Base-by-base conservation (phyloP, 148 eudicot species). In the Rhododendron henanense region DNA sequence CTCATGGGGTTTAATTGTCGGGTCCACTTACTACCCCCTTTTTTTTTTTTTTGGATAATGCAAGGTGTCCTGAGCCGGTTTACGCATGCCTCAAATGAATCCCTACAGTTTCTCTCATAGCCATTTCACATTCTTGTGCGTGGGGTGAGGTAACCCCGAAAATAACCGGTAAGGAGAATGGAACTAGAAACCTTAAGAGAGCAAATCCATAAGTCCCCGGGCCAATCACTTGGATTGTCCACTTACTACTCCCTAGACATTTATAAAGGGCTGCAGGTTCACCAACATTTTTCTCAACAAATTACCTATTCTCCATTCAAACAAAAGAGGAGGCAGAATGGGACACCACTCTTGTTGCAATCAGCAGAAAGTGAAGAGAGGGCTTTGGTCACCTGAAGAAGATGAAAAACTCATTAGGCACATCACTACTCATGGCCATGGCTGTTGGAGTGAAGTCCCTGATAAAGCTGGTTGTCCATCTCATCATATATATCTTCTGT, bases 361-460 rank as follows among this genome's bases (percentile, higher is more conserved):
- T 78, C 98, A 96, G 79, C 98, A 96, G 91, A 96, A 96, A 91
- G 98, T 96, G 18, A 96, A 96, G 94, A 93, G 98, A 90, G 98
- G 98, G 53, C 87, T 95, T 16, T 95, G 98, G 98, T 95, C 98
- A 35, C 98, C 98, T 1, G 98, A 95, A 83, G 98, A 95, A 87
- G 98, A 95, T 59, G 98, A 95, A 84, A 95, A 94, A 88, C 95
- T 95, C 86, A 89, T 93, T 45, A 90, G 93, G 78, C 94, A 92
- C 83, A 94, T 96, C 78, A 89, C 98, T 16, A 88, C 89, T 55
- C 94, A 96, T 90, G 98, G 98, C 87, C 92, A 96, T 89, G 98
- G 98, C 53, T 96, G 98, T 69, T 96, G 98, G 98, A 96, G 98
- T 85, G 98, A 96, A 93, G 98, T 96, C 85, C 98, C 98, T 63